Evolutionary conservation across 352 stramenopile genomes (phyloP).

Genomic region (Phytophthora idaei): DNA sequence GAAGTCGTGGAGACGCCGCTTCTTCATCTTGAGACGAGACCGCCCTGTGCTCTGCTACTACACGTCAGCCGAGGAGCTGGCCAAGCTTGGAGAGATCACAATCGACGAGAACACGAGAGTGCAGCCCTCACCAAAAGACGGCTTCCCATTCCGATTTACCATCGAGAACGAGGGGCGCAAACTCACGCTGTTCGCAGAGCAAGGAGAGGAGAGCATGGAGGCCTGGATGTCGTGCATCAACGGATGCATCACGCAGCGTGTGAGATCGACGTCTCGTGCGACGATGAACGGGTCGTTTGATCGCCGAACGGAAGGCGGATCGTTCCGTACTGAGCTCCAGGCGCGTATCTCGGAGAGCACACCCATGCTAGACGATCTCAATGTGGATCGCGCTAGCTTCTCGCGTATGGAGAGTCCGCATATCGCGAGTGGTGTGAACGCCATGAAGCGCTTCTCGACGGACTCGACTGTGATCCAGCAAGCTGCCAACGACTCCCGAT

Average conservation of each 20-base stretch:
- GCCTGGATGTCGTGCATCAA: slow-evolving; percentile 73
- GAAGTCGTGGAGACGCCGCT: slow-evolving; percentile 84
- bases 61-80: slow-evolving; percentile 73
- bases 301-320: slow-evolving; percentile 39
- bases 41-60: slow-evolving; percentile 83
- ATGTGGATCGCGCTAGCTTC: slow-evolving; percentile 39
- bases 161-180: slow-evolving; percentile 73
- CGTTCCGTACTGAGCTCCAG: slow-evolving; percentile 40
- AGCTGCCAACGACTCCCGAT: slow-evolving; percentile 57
- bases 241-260: slow-evolving; percentile 49
- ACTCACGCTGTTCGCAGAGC: slow-evolving; percentile 74
- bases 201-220: slow-evolving; percentile 56
- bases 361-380: slow-evolving; percentile 46
- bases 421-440: slow-evolving; percentile 39
- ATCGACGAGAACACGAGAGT: slow-evolving; percentile 74
- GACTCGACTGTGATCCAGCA: slow-evolving; percentile 68
- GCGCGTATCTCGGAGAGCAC: slow-evolving; percentile 43
- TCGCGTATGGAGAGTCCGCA: slow-evolving; percentile 39
- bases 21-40: slow-evolving; percentile 85
- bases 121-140: slow-evolving; percentile 48
- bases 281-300: slow-evolving; percentile 45
- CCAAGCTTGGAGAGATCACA: slow-evolving; percentile 80
- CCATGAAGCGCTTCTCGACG: slow-evolving; percentile 72
- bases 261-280: slow-evolving; percentile 23
- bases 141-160: slow-evolving; percentile 69